Evolutionary conservation across 768 basidiomycete species (phyloP).

Genomic region (Tricholoma flavovirens): DNA sequence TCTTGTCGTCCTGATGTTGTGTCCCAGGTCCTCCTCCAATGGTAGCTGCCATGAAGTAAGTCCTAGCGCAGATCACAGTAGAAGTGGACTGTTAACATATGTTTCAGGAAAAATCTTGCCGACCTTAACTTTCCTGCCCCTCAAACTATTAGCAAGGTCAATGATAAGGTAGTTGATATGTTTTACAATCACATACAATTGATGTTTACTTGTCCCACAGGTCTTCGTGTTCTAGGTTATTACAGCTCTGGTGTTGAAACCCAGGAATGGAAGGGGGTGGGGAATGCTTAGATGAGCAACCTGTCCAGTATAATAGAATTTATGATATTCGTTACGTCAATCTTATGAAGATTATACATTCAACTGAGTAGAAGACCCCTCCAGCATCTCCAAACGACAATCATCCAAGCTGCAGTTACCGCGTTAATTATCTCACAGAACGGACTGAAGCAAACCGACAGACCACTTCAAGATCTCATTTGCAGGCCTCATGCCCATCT

Average conservation of each 20-base stretch:
- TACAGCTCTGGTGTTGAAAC: neutral
- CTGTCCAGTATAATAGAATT: neutral
- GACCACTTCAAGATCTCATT: conserved; percentile 58
- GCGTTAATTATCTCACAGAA: neutral
- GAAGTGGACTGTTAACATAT: conserved; percentile 4
- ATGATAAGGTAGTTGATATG: conserved; percentile 60
- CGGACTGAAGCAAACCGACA: conserved; percentile 14
- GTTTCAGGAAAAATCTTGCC: conserved; percentile 74
- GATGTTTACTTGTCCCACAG: conserved; percentile 16
- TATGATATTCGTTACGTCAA: neutral
- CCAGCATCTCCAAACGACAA: conserved; percentile 60
- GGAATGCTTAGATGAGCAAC: neutral
- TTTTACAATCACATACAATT: neutral
- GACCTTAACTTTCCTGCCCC: conserved; percentile 86
- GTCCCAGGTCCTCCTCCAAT: conserved; percentile 53
- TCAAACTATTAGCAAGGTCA: conserved; percentile 87
- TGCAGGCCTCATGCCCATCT: conserved; percentile 55
- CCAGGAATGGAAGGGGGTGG: neutral
- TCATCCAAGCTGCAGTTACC: conserved; percentile 45
- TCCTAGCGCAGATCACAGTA: conserved; percentile 9
- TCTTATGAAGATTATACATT: conserved; percentile 15
- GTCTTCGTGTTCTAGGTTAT: conserved; percentile 39
- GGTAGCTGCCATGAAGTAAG: conserved; percentile 49
- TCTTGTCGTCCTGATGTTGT: neutral
- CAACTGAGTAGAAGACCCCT: conserved; percentile 45